These are phyloP conservation scores for Elongisporangium senticosum DNA, from an alignment of 352 stramenopile species.

Conservation along the genomic window DNA sequence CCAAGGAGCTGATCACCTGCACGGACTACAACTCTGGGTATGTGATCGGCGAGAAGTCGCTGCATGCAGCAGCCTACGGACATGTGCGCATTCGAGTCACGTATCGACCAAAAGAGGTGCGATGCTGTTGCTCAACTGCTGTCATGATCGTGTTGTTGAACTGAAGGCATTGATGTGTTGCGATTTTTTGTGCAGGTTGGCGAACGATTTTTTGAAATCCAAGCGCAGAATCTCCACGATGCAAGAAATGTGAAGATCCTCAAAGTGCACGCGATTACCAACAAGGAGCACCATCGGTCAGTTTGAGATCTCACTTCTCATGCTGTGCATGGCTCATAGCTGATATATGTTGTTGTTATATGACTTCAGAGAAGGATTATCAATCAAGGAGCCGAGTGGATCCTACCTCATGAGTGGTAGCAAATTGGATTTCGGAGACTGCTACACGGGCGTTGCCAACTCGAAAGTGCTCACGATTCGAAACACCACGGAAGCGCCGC, in stretches of 20 bases:
- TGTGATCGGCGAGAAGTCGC: slow-evolving; percentile 70
- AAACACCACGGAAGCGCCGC: slow-evolving; percentile 78
- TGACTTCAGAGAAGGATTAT: slow-evolving; percentile 69
- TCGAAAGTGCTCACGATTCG: slow-evolving; percentile 79
- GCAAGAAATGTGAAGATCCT: slow-evolving; percentile 83
- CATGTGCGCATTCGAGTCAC: slow-evolving; percentile 84
- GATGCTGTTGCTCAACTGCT: not conserved
- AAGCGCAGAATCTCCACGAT: slow-evolving; percentile 83
- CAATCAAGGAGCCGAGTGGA: slow-evolving; percentile 78
- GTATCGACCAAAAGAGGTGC: slow-evolving; percentile 76
- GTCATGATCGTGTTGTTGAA: not conserved
- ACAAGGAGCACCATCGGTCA: slow-evolving; percentile 86
- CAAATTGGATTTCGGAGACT: slow-evolving; percentile 86
- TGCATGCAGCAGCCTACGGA: slow-evolving; percentile 77
- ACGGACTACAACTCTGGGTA: slow-evolving; percentile 87
- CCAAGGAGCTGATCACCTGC: slow-evolving; percentile 67
- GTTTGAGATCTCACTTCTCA: not conserved
- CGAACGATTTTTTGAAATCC: slow-evolving; percentile 83
- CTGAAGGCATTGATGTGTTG: slow-evolving; percentile 7
- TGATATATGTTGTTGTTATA: not conserved
- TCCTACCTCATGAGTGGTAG: slow-evolving; percentile 85
- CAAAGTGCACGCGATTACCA: slow-evolving; percentile 80
- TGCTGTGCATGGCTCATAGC: not conserved
- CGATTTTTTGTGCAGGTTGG: slow-evolving; percentile 43
- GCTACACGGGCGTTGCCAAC: slow-evolving; percentile 77